Percentiles rank a stretch among this genome's conserved stretches.
Evolutionary conservation across 2,329 filamentous ascomycete genomes (phyloP).

Genomic region (Trichoderma koningii): DNA sequence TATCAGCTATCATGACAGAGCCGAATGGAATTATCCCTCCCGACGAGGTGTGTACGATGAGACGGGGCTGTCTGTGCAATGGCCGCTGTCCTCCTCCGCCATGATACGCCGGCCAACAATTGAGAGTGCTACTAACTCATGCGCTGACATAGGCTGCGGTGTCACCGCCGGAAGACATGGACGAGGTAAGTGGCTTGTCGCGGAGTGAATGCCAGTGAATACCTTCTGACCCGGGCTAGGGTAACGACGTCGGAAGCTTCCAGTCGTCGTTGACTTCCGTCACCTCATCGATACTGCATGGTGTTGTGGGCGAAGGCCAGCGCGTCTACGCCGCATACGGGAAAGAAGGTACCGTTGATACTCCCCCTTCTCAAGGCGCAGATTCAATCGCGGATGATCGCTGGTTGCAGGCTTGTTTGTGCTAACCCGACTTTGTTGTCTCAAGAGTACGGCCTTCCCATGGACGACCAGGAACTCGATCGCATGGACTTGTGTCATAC

Average conservation of each 20-base stretch:
- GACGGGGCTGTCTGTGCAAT: neutral
- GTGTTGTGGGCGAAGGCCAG: constrained; percentile 37
- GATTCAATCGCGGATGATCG: neutral
- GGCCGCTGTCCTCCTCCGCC: neutral
- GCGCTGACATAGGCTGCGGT: constrained; percentile 23
- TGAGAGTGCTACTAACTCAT: constrained; percentile 16
- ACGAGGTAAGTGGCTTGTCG: constrained; percentile 29
- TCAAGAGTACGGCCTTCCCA: constrained; percentile 44
- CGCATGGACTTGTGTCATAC: constrained; percentile 44
- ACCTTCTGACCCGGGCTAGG: constrained; percentile 34
- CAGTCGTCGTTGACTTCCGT: constrained; percentile 37
- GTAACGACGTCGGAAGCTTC: constrained; percentile 29
- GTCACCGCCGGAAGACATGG: constrained; percentile 35
- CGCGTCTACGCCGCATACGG: constrained; percentile 40
- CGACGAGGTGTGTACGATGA: constrained; percentile 26
- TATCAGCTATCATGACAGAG: constrained; percentile 23
- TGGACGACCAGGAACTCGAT: constrained; percentile 45
- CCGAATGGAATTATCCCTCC: constrained; percentile 24
- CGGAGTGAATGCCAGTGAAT: constrained; percentile 27
- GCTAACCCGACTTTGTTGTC: neutral
- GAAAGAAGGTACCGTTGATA: constrained; percentile 36
- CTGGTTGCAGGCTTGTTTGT: neutral
- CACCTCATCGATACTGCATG: constrained; percentile 35
- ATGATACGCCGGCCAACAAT: neutral
- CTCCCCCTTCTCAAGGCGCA: neutral